Conservation (phyloP, 352 stramenopile genomes). For the Globisporangium emineosum region DNA sequence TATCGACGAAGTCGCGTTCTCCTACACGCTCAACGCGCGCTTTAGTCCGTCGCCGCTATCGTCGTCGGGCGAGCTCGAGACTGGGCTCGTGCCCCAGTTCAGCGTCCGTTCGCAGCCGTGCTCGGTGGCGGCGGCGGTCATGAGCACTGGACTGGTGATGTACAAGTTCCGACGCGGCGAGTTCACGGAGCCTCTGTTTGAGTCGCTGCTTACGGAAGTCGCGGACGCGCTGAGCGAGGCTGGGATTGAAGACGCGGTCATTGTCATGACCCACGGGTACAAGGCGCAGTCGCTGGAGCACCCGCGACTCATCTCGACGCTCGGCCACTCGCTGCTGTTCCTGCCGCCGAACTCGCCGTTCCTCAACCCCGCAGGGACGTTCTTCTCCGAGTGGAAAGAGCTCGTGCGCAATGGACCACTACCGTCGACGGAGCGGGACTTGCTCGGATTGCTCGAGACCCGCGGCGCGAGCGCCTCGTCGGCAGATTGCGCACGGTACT, state of each 20-base stretch:
- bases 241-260: not conserved
- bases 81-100: not conserved
- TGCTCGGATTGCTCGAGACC: not conserved
- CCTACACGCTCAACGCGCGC: not conserved
- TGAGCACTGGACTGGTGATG: not conserved
- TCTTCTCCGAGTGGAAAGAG: not conserved
- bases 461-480: not conserved
- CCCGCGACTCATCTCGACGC: not conserved
- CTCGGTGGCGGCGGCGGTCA: not conserved
- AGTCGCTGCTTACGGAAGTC: not conserved
- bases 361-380: not conserved
- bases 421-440: not conserved
- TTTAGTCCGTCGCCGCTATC: not conserved
- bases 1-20: not conserved
- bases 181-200: not conserved
- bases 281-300: constrained; percentile 3
- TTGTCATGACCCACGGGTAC: not conserved
- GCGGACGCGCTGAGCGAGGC: not conserved
- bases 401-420: not conserved
- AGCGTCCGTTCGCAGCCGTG: not conserved
- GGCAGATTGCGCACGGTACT: not conserved
- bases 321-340: not conserved
- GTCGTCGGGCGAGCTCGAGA: not conserved
- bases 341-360: constrained; percentile 5
- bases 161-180: constrained; percentile 1